Conservation (phyloP, 2,329 filamentous ascomycete genomes). For the Colletotrichum echinochloae region DNA sequence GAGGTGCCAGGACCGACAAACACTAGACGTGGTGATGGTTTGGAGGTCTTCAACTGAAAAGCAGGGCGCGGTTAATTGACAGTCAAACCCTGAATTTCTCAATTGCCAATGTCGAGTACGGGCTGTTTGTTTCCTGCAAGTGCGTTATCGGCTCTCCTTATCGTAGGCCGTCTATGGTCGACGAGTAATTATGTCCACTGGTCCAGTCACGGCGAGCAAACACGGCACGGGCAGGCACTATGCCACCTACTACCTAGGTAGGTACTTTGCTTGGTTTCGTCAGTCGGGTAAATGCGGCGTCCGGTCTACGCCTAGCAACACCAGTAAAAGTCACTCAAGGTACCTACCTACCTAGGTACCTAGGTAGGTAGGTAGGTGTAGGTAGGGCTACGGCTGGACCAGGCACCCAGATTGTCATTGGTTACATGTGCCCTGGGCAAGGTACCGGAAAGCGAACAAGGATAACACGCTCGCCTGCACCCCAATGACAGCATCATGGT, state of each 20-base stretch:
- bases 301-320: neutral
- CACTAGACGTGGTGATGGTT: neutral
- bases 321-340: neutral
- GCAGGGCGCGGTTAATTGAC: neutral
- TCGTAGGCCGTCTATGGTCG: neutral
- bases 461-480: slow-evolving; percentile 28
- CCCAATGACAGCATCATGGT: slow-evolving; percentile 37
- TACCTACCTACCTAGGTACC: no score
- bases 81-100: neutral
- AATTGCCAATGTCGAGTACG: neutral
- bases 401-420: slow-evolving; percentile 1
- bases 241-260: neutral
- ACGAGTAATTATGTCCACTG: no score
- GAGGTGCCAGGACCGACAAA: neutral
- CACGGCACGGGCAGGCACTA: slow-evolving; percentile 1
- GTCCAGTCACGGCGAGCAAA: no score
- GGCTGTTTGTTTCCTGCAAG: neutral
- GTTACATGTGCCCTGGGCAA: slow-evolving; percentile 2
- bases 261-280: slow-evolving; percentile 6
- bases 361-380: no score
- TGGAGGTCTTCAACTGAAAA: neutral
- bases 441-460: slow-evolving; percentile 16
- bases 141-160: neutral
- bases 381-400: slow-evolving; percentile 13
- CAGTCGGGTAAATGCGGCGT: slow-evolving; percentile 28